Percentiles rank a stretch among this genome's conserved stretches.
Conservation (phyloP, 108 stramenopile genomes). For the Schizochytrium sp. region DNA sequence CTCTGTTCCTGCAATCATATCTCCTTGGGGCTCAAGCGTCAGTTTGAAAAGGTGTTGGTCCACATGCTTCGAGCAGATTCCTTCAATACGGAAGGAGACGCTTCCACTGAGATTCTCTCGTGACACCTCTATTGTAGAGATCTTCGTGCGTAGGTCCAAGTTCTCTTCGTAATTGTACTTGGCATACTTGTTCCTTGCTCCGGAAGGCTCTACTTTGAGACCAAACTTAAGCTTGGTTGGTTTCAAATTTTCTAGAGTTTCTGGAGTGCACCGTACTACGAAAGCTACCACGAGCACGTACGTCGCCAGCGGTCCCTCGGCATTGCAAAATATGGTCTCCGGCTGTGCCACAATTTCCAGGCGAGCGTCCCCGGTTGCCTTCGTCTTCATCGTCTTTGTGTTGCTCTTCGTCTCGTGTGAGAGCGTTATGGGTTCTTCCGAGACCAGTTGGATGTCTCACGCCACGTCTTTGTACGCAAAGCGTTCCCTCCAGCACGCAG, state of each 20-base stretch:
- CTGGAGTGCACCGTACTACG: neutral
- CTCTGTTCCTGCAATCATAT: neutral
- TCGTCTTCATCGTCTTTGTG: neutral
- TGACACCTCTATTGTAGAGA: neutral
- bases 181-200: neutral
- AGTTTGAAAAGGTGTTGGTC: neutral
- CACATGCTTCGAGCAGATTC: conserved; percentile 28
- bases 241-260: neutral
- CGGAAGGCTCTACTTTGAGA: neutral
- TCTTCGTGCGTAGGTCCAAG: neutral
- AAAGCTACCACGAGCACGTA: conserved; percentile 14
- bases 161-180: neutral
- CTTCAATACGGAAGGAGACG: neutral
- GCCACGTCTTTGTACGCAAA: no score
- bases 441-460: no score
- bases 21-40: neutral
- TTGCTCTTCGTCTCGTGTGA: neutral
- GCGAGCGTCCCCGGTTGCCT: neutral
- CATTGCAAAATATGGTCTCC: conserved; percentile 39
- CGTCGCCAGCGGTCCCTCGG: neutral
- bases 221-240: neutral
- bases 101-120: neutral
- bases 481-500: no score
- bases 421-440: neutral
- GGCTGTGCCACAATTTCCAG: conserved; percentile 56